These are phyloP conservation scores for Zopfia rhizophila DNA, from an alignment of 2,329 filamentous ascomycete genomes.

Conservation along the genomic window DNA sequence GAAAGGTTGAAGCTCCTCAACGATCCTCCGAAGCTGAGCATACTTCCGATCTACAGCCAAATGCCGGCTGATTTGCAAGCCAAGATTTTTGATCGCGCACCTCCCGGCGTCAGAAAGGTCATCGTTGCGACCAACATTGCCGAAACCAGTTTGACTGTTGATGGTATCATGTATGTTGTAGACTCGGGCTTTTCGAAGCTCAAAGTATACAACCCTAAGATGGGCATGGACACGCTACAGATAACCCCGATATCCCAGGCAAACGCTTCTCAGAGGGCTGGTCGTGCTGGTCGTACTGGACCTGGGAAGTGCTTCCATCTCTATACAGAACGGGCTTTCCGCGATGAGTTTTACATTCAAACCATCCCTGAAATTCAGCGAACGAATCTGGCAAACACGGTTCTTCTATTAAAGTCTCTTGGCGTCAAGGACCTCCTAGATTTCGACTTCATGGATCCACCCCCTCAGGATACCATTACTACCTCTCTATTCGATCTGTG, in stretches of 20 bases:
- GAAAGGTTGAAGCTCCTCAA: conserved; percentile 89
- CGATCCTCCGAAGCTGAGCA: conserved; percentile 92
- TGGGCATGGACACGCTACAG: conserved; percentile 99
- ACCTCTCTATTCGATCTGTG: conserved; percentile 98
- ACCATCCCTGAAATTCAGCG: conserved; percentile 98
- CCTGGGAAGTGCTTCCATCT: conserved; percentile 95
- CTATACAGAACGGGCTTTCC: conserved; percentile 93
- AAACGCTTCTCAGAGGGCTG: conserved; percentile 92
- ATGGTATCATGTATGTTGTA: conserved; percentile 99
- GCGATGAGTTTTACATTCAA: conserved; percentile 95
- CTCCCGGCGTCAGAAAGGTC: conserved; percentile 92
- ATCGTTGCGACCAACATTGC: conserved; percentile 99
- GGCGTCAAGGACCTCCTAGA: conserved; percentile 94
- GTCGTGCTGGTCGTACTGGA: conserved; percentile 91
- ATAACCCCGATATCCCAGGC: conserved; percentile 98
- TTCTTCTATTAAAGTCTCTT: conserved; percentile 91
- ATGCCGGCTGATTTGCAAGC: conserved; percentile 98
- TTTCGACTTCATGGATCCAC: conserved; percentile 99
- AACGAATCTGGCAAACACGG: conserved; percentile 94
- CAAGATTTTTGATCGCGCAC: conserved; percentile 94
- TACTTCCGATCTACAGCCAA: conserved; percentile 98
- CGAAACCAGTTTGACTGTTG: conserved; percentile 96
- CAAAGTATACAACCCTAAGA: conserved; percentile 98
- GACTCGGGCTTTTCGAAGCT: conserved; percentile 96
- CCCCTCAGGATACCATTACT: conserved; percentile 96